Base-by-base conservation (phyloP, 257 asterid genomes). In the Verbascum thapsus region DNA sequence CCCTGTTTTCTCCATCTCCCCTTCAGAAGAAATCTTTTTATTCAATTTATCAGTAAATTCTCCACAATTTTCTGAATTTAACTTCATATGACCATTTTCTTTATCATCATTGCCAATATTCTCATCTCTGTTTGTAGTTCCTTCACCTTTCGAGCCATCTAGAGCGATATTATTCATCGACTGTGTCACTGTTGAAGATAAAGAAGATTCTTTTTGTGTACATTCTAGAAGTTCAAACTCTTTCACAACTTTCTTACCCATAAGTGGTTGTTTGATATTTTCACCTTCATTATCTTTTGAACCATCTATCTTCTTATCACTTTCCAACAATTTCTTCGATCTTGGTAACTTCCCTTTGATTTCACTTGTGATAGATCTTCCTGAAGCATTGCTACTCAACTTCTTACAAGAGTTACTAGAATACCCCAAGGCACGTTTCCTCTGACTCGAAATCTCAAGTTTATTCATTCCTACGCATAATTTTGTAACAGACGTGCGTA, bases 371-470 rank as follows among this genome's bases (percentile, higher is more conserved):
- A 34, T 17, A 16, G 51, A 61, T 65, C 38, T 68, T 10, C 67
- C 69, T 32, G 82, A 44, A 49, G 66, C 44, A 74, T 53, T 65
- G 38, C 13, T 38, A 13, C 64, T 48, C 71, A 23, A 44, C 26
- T 63, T 75, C 80, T 77, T 81, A 2, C 72, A 65, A 4, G 73
- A 66, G 48, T 77, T 76, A 58, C 72, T 66, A 42, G 80, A 68
- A 71, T 37, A 60, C 32, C 72, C 80, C 76, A 80, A 64, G 15
- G 56, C 61, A 9, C 61, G 74, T 64, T 86, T 86, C 70, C 64
- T 86, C 75, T 83, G 88, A 53, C 84, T 85, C 7, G 88, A 70
- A 49, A 88, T 74, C 78, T 86, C 94, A 39, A 89, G 88, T 83
- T 67, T 90, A 65, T 80, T 79, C 88, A 82, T 78, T 60, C 85